Conservation (phyloP, 495 filamentous ascomycete genomes). For the Neurospora sp. region DNA sequence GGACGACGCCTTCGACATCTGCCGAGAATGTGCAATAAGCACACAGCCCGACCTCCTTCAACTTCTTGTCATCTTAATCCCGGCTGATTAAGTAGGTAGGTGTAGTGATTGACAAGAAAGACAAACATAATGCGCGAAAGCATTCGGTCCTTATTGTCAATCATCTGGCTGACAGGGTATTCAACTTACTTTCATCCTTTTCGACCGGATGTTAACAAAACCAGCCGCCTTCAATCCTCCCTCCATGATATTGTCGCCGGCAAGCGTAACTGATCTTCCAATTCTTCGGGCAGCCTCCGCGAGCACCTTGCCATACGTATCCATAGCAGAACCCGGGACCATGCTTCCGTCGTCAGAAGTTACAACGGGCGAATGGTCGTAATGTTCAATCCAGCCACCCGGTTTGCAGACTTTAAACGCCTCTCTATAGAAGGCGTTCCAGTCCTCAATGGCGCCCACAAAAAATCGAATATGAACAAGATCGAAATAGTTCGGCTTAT, state of each 20-base stretch:
- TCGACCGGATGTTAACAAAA: slow-evolving; percentile 11
- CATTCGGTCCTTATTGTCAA: not conserved
- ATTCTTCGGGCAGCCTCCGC: slow-evolving; percentile 3
- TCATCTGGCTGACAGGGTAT: not conserved
- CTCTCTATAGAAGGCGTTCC: slow-evolving; percentile 34
- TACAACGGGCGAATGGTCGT: slow-evolving; percentile 16
- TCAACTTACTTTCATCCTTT: not conserved
- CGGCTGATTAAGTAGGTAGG: not conserved
- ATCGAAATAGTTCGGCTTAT: slow-evolving; percentile 41
- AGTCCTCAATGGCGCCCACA: slow-evolving; percentile 41
- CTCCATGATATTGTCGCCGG: slow-evolving; percentile 22
- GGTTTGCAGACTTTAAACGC: slow-evolving; percentile 15
- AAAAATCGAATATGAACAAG: slow-evolving; percentile 48
- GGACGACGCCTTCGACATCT: slow-evolving; percentile 7
- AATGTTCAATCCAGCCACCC: slow-evolving; percentile 19
- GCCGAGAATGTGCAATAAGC: not conserved
- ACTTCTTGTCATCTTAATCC: not conserved
- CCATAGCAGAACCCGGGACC: slow-evolving; percentile 2
- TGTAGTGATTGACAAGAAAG: not conserved
- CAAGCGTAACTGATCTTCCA: slow-evolving; percentile 7
- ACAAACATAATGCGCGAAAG: too few relatives aligned
- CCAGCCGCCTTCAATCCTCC: slow-evolving; percentile 29
- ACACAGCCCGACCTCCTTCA: not conserved
- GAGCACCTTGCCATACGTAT: slow-evolving; percentile 14
- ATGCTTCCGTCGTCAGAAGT: slow-evolving; percentile 13